Evolutionary conservation across 2,329 filamentous ascomycete genomes (phyloP), one percentile per base, ranked within the genome.

Genomic region (Phialophora tarda): DNA sequence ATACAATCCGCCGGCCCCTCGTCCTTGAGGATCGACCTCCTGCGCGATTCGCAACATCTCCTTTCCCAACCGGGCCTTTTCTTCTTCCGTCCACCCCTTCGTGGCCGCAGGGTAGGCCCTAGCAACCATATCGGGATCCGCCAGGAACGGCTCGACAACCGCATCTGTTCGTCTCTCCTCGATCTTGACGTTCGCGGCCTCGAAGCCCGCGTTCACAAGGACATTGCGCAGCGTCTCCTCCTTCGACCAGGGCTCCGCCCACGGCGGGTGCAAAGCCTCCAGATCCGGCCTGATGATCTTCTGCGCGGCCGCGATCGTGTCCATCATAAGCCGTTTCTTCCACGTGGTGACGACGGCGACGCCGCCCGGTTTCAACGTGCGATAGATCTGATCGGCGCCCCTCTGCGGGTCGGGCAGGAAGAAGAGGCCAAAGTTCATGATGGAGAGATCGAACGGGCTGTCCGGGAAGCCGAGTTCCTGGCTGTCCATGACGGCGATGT

Each of bases 391-490:
- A 1, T 57, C 47, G 3, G 65, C 68, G 10, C 65, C 71, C 14
- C 34, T 60, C 10, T 64, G 54, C 23, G 71, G 68, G 17, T 72
- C 65, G 0, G 64, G 64, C 38, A 70, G 66, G 48, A 71, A 65
- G 58, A 72, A 72, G 51, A 72, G 38, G 12, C 57, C 68, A 28
- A 73, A 69, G 23, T 68, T 71, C 24, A 71, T 71, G 58, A 69
- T 67, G 14, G 58, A 59, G 26, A 56, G 24, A 58, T 67, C 62
- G 63, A 72, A 68, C 11, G 30, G 34, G 1, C 50, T 38, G 24
- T 68, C 63, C 1, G 21, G 61, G 48, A 70, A 67, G 0, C 26
- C 38, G 12, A 72, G 68, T 4, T 57, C 65, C 17, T 64, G 59
- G 24, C 61, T 59, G 44, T 71, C 65, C 65, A 72, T 69, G 10